A percentile compares a stretch with the other conserved stretches of the same genome.
phyloP scores from a whole-genome alignment of 2,329 filamentous ascomycete species.

The Cordyceps sp. region DNA sequence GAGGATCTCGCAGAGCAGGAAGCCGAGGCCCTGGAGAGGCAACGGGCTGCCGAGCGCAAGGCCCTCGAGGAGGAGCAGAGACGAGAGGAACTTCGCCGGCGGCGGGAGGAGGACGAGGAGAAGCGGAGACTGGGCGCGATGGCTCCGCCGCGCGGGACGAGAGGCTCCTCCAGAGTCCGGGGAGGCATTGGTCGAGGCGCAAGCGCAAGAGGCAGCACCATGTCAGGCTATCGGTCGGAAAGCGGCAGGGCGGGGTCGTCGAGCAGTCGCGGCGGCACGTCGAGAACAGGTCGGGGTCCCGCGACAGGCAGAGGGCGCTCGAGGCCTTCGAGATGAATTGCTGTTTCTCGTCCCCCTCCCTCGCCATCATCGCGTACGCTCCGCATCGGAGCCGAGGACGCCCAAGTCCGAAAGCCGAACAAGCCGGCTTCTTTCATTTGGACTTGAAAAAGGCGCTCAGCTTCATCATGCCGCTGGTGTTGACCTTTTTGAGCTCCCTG shows the following conservation, averaged over 20 bases:
- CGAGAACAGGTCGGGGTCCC: conserved; percentile 17
- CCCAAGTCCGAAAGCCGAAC: too few species aligned
- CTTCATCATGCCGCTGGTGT: conserved; percentile 91
- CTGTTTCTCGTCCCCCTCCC: background rate
- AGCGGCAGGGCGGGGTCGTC: conserved; percentile 10
- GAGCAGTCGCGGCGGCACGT: conserved; percentile 14
- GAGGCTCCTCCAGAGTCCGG: conserved; percentile 10
- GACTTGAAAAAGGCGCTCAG: conserved; percentile 89
- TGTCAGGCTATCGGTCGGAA: conserved; percentile 12
- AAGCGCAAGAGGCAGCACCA: conserved; percentile 9
- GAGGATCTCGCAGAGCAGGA: conserved; percentile 80
- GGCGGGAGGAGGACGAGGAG: conserved; percentile 43
- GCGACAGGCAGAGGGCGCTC: conserved; percentile 16
- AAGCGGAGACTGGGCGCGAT: conserved; percentile 13
- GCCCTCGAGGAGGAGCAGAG: conserved; percentile 66
- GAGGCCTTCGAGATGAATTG: conserved; percentile 13
- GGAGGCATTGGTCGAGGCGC: conserved; percentile 15
- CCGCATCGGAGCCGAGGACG: too few species aligned
- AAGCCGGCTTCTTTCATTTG: conserved; percentile 16
- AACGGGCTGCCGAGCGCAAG: conserved; percentile 61
- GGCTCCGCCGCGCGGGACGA: conserved; percentile 12
- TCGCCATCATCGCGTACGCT: too few species aligned
- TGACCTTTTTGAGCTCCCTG: conserved; percentile 72
- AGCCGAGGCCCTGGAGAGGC: conserved; percentile 55
- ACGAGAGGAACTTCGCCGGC: conserved; percentile 51